phyloP scores from a whole-genome alignment of 805 yeast species.

The Saccharomyces mikatae region DNA sequence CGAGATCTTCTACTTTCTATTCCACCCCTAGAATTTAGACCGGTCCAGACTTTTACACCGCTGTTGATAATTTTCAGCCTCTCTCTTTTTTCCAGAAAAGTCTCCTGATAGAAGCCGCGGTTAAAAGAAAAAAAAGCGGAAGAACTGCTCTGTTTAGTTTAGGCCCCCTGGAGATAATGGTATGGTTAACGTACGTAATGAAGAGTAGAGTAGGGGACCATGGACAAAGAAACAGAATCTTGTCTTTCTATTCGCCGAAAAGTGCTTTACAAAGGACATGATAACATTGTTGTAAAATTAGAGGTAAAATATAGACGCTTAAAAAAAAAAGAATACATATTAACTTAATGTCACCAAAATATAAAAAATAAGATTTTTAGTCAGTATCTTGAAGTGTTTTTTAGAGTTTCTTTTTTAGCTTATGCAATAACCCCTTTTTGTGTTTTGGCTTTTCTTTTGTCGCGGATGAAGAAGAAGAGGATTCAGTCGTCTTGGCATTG shows the following conservation, averaged over 20 bases:
- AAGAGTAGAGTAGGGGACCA: background rate
- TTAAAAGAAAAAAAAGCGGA: background rate
- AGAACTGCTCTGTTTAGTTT: background rate
- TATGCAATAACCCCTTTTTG: conserved; percentile 14
- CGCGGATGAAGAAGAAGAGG: conserved; percentile 1
- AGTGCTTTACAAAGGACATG: background rate
- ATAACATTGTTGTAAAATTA: background rate
- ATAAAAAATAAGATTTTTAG: background rate
- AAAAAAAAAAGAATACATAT: background rate
- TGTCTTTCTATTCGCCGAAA: background rate
- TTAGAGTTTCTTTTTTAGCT: conserved; percentile 18
- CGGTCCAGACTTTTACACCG: background rate
- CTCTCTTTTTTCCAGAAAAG: background rate
- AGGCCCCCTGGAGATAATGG: background rate
- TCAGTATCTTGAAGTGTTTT: background rate
- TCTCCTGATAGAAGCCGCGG: background rate
- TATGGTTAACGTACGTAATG: background rate
- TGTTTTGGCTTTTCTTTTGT: conserved; percentile 10
- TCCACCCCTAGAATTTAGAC: background rate
- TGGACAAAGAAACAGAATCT: background rate
- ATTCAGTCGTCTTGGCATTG: conserved; percentile 1
- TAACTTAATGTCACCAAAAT: background rate
- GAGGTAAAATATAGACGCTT: background rate
- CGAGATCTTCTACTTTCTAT: background rate
- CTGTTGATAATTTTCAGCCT: background rate